Evolutionary conservation across 2,329 filamentous ascomycete genomes (phyloP).

Genomic region (Alternaria longipes): DNA sequence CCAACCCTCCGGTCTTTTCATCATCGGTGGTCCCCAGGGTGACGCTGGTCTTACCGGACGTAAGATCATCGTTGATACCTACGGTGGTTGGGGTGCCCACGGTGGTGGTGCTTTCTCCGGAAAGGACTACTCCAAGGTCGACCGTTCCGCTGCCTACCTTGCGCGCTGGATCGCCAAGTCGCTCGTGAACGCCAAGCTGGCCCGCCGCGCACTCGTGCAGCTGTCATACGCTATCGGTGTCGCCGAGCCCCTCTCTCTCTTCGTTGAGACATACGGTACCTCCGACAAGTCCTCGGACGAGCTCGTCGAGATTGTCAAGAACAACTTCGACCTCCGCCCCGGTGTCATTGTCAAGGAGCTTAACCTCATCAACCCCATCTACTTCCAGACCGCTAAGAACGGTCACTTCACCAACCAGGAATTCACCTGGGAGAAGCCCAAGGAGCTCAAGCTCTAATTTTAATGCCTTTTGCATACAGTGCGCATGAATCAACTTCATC

Average conservation of each 20-base stretch:
- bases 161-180: conserved; percentile 99
- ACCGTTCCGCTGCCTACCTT: conserved; percentile 96
- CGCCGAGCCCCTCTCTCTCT: conserved; percentile 95
- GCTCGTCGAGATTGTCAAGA: conserved; percentile 91
- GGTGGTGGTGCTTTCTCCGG: conserved; percentile 99
- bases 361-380: conserved; percentile 94
- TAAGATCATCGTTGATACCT: conserved; percentile 99
- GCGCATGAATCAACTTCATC: conserved; percentile 54
- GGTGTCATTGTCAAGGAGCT: conserved; percentile 99
- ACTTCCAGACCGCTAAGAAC: conserved; percentile 98
- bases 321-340: conserved; percentile 97
- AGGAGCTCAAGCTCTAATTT: conserved; percentile 86
- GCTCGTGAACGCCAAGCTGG: conserved; percentile 85
- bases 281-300: conserved; percentile 88
- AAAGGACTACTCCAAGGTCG: conserved; percentile 99
- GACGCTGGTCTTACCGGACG: conserved; percentile 98
- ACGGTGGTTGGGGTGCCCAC: conserved; percentile 99
- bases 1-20: conserved; percentile 97
- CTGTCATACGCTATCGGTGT: conserved; percentile 99
- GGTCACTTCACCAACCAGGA: conserved; percentile 99
- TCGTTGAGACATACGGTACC: conserved; percentile 97
- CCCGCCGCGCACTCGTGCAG: conserved; percentile 93
- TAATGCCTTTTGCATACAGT: conserved; percentile 40
- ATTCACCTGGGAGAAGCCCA: conserved; percentile 99
- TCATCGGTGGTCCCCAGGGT: conserved; percentile 99